Percentiles rank a stretch among this genome's conserved stretches.
phyloP scores from a whole-genome alignment of 345 rosid genomes.

The Melaleuca alternifolia region DNA sequence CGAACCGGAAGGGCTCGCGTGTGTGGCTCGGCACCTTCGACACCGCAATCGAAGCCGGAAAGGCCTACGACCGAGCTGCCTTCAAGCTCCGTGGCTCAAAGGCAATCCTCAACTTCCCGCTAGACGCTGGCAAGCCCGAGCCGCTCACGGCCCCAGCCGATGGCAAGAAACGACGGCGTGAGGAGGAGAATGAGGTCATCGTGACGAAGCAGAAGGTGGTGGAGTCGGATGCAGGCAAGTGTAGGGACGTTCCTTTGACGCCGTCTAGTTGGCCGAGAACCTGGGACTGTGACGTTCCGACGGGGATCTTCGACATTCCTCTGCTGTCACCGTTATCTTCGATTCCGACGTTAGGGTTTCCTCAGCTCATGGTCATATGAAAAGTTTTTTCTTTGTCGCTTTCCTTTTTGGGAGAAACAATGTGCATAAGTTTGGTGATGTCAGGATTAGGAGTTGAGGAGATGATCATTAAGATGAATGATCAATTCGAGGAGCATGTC shows the following conservation, averaged over 20 bases:
- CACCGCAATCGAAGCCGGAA: conserved; percentile 65
- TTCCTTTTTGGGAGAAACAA: neutral
- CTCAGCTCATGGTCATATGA: conserved; percentile 16
- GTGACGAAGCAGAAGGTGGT: neutral
- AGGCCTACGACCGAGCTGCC: conserved; percentile 79
- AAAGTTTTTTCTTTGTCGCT: neutral
- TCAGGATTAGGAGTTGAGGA: neutral
- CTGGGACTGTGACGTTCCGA: conserved; percentile 23
- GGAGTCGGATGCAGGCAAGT: conserved; percentile 9
- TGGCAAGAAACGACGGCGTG: conserved; percentile 28
- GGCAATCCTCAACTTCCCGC: conserved; percentile 84
- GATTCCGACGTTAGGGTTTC: conserved; percentile 15
- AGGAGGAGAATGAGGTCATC: conserved; percentile 7
- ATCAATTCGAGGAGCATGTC: neutral
- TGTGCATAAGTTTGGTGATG: neutral
- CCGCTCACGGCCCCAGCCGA: neutral
- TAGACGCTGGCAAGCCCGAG: conserved; percentile 42
- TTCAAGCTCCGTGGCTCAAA: conserved; percentile 72
- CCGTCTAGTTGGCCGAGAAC: conserved; percentile 24
- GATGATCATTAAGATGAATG: neutral
- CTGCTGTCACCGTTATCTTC: conserved; percentile 51
- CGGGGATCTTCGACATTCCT: conserved; percentile 37
- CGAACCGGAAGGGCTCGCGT: conserved; percentile 57
- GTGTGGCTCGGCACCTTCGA: conserved; percentile 89
- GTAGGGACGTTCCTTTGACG: conserved; percentile 17